These are phyloP conservation scores for Trichoderma asperelloides DNA, from an alignment of 495 filamentous ascomycete genomes.

Conservation along the genomic window DNA sequence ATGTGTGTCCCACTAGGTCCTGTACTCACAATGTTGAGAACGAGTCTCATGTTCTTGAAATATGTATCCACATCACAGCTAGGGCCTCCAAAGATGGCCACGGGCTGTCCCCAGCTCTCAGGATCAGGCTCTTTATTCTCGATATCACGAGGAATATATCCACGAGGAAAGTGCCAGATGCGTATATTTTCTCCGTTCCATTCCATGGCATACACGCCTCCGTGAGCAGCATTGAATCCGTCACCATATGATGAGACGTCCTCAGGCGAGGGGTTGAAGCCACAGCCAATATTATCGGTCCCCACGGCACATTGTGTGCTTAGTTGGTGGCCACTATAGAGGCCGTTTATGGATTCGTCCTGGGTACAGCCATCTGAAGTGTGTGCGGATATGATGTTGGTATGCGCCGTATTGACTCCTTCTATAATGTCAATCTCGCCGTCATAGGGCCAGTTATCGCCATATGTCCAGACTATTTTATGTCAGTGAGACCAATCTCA, in stretches of 20 bases:
- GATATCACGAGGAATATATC: conserved; percentile 33
- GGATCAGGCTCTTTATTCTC: conserved; percentile 54
- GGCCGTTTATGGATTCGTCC: too few relatives aligned
- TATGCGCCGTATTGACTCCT: conserved; percentile 25
- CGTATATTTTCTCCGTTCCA: conserved; percentile 56
- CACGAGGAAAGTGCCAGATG: conserved; percentile 64
- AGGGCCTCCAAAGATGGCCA: conserved; percentile 36
- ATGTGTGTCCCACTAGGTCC: not conserved
- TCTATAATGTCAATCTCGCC: conserved; percentile 92
- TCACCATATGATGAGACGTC: not conserved
- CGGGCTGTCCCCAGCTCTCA: conserved; percentile 56
- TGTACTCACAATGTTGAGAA: conserved; percentile 31
- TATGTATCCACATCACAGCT: conserved; percentile 34
- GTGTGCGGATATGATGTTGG: conserved; percentile 9
- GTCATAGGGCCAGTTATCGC: conserved; percentile 62
- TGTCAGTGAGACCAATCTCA: not conserved
- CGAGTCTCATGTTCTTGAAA: conserved; percentile 38
- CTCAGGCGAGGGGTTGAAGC: not conserved
- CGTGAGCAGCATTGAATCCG: conserved; percentile 8
- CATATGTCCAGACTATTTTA: conserved; percentile 51
- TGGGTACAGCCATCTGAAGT: conserved; percentile 1
- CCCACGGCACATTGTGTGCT: conserved; percentile 6
- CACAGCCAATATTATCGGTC: conserved; percentile 6
- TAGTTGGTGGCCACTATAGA: not conserved
- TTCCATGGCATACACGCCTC: conserved; percentile 49